Evolutionary conservation across 257 asterid species (phyloP).

Genomic region (Dorcoceras hygrometricum): DNA sequence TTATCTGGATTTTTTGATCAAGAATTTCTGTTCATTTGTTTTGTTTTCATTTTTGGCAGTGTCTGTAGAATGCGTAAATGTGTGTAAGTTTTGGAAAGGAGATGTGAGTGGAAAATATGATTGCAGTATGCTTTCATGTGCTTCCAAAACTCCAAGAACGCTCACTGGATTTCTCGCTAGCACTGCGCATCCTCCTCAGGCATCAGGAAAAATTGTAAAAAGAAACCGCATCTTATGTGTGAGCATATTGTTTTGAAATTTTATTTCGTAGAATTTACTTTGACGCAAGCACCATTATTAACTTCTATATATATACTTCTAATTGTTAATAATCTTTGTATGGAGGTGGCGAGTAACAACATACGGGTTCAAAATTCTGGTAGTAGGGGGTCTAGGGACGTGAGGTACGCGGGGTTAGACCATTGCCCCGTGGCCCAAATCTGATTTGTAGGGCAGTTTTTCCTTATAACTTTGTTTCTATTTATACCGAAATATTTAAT

Average conservation of each 20-base stretch:
- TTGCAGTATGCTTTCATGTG: slow-evolving; percentile 69
- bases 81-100: slow-evolving; percentile 72
- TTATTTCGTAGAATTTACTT: background rate
- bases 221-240: slow-evolving; percentile 50
- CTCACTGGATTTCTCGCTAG: slow-evolving; percentile 85
- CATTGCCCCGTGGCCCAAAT: background rate
- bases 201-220: slow-evolving; percentile 37
- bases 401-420: background rate
- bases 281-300: background rate
- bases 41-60: slow-evolving; percentile 42
- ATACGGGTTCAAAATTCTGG: background rate
- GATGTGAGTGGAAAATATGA: slow-evolving; percentile 63
- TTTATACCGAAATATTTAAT: slow-evolving; percentile 15
- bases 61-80: slow-evolving; percentile 69
- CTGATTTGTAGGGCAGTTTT: background rate
- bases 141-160: slow-evolving; percentile 76
- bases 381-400: background rate
- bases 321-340: no score
- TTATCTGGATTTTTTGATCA: slow-evolving; percentile 1
- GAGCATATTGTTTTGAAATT: slow-evolving; percentile 32
- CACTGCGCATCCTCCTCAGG: slow-evolving; percentile 60
- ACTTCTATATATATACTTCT: background rate
- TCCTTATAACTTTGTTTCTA: background rate
- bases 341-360: background rate
- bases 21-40: background rate